Evolutionary conservation across 306 rosid genomes (phyloP), one percentile per base, ranked within the genome.

Genomic region (Prunus mongolica): DNA sequence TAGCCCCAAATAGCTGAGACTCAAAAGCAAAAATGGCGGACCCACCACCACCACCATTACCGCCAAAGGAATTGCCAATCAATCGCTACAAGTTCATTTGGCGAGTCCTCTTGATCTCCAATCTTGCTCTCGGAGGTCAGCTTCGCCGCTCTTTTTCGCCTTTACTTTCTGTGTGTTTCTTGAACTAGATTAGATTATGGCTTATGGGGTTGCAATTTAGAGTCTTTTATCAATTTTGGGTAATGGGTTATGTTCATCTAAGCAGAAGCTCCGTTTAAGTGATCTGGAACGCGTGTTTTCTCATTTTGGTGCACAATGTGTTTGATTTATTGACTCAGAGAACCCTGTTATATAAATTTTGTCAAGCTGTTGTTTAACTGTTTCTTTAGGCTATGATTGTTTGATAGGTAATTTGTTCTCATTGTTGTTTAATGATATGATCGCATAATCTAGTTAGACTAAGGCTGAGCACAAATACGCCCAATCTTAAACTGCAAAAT

Each of bases 111-210:
- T 67, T 90, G 90, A 77, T 91, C 84, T 86, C 89, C 61, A 93
- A 93, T 80, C 82, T 93, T n/a, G 91, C 90, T 7, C 78, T 93
- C 64, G 97, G 89, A 90, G 98, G 98, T 93, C 30, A 12, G 73
- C 69, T 34, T 47, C 55, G 51, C 65, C 4, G 41, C 45, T 38
- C 9, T 49, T 52, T 20, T 2, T 3, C 62, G 46, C 18, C 41
- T 69, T 45, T 15, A 6, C 2, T 20, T 27, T 24, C 8, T 32
- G 32, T 30, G 19, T 19, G 11, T 20, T 13, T 22, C n/a, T n/a
- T n/a, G 62, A 2, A 15, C 47, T 58, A 1, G 45, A 72, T 52
- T 18, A 3, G 51, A 5, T 45, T 3, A 67, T 45, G 51, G 19
- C 6, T 6, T 25, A 25, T 38, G 76, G 67, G 55, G 24, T 10